Evolutionary conservation across 129 eudicot species (phyloP).

Genomic region (Pseudognaphalium luteoalbum): DNA sequence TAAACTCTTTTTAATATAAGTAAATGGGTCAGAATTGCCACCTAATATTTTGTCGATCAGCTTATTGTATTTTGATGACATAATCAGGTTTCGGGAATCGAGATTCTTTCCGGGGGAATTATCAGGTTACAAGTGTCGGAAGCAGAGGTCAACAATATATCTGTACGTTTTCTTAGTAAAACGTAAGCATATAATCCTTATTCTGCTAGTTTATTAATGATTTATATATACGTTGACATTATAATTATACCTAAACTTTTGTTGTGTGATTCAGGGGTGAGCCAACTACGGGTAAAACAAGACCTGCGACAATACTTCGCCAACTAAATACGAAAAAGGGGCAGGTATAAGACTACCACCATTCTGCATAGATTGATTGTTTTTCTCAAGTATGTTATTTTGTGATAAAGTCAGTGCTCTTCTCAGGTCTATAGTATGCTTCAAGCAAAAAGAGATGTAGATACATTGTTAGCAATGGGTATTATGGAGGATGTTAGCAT

Average conservation of each 20-base stretch:
- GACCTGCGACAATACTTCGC: conserved; percentile 92
- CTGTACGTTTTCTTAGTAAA: conserved; percentile 81
- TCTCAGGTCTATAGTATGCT: conserved; percentile 91
- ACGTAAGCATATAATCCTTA: conserved; percentile 58
- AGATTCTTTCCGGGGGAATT: conserved; percentile 96
- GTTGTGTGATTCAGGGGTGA: conserved; percentile 64
- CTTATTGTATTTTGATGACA: conserved; percentile 14
- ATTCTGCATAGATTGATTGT: background rate
- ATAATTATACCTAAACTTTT: conserved; percentile 11
- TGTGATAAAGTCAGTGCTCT: conserved; percentile 5
- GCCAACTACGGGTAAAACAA: conserved; percentile 96
- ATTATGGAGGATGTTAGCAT: conserved; percentile 98
- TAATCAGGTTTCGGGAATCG: conserved; percentile 85
- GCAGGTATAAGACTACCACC: conserved; percentile 53
- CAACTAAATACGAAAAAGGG: conserved; percentile 98
- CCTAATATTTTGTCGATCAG: background rate
- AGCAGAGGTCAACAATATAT: conserved; percentile 93
- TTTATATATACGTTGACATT: conserved; percentile 2
- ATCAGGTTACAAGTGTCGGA: conserved; percentile 89
- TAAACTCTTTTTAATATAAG: background rate
- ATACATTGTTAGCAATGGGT: conserved; percentile 96
- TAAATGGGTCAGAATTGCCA: background rate
- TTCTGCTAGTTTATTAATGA: background rate
- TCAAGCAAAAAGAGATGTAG: conserved; percentile 98
- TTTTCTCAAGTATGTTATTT: background rate